phyloP scores from a whole-genome alignment of 2,329 filamentous ascomycete genomes.

The Ophiosphaerella herpotricha region DNA sequence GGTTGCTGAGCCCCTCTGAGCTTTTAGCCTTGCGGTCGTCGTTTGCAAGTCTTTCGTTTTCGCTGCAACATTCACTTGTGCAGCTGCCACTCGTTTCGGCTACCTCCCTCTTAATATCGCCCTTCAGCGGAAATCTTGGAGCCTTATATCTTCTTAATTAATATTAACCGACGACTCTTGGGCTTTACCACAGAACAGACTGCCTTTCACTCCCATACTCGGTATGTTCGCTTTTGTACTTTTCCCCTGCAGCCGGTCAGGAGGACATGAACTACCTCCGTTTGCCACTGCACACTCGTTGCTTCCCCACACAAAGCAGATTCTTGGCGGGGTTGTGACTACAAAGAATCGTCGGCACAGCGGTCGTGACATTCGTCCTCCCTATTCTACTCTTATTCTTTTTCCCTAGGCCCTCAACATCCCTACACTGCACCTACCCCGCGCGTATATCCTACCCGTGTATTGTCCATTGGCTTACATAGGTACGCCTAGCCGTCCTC shows the following conservation, averaged over 20 bases:
- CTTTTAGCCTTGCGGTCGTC: slow-evolving; percentile 31
- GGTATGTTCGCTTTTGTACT: no score
- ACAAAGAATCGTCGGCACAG: no score
- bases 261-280: no score
- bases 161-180: slow-evolving; percentile 1
- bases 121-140: not conserved
- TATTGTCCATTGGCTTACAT: not conserved
- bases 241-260: no score
- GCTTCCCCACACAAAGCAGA: no score
- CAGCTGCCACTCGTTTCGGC: slow-evolving; percentile 36
- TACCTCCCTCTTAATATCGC: slow-evolving; percentile 3
- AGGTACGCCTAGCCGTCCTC: not conserved
- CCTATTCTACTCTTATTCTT: no score
- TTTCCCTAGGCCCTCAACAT: slow-evolving; percentile 2
- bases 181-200: no score
- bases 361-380: no score
- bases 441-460: not conserved
- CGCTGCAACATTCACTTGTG: slow-evolving; percentile 8
- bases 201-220: no score
- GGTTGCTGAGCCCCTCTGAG: slow-evolving; percentile 31
- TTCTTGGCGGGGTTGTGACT: no score
- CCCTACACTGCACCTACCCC: not conserved
- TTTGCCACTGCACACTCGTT: no score
- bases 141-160: not conserved
- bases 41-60: slow-evolving; percentile 21